Evolutionary conservation across 371 early-diverging fungal genomes (phyloP), one percentile per base, ranked within the genome.

Genomic region (Lichtheimia corymbifera): DNA sequence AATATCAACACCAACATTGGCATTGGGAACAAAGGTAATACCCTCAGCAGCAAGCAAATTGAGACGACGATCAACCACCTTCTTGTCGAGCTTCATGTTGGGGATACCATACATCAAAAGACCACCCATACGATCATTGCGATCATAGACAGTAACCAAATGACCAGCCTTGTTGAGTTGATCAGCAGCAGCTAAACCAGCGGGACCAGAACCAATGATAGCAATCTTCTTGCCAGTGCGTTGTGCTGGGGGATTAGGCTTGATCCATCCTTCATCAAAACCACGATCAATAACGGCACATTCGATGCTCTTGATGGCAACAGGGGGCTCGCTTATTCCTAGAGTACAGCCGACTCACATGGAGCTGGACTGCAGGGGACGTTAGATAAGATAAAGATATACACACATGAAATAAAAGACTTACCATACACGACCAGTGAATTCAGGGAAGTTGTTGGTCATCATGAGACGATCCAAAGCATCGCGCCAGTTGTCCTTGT

Each of bases 1-100:
- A 15, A 92, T 80, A 60, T 91, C 85, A 50, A 86, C 90, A 64
- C 98, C 98, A 27, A 98, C 89, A 55, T 96, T 85, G 25, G 91
- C 85, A 70, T 89, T 89, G 54, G 92, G 76, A 20, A 93, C 88
- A 79, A 97, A 97, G 30, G 72, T 76, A 41, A 98, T 84, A 50
- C 97, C 98, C 77, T 98, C 97, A 9, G 88, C 91, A 3, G 88
- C 92, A 79, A 98, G 76, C 64, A 96, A 86, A 61, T 97, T 93
- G 53, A 96, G 77, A 64, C 98, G 93, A 47, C 98, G 88, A 70
- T 94, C 92, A 41, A 98, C 97, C 59, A 95, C 70, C 57, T 82
- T 82, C 87, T 97, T 97, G 79, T 98, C 97, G 27, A 98, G 89
- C 86, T 98, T 98, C 98, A 98, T 98, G 84, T 98, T 97, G 59